Conservation (phyloP, 2,329 filamentous ascomycete species). For the Mycosphaerelloides madeirae region DNA sequence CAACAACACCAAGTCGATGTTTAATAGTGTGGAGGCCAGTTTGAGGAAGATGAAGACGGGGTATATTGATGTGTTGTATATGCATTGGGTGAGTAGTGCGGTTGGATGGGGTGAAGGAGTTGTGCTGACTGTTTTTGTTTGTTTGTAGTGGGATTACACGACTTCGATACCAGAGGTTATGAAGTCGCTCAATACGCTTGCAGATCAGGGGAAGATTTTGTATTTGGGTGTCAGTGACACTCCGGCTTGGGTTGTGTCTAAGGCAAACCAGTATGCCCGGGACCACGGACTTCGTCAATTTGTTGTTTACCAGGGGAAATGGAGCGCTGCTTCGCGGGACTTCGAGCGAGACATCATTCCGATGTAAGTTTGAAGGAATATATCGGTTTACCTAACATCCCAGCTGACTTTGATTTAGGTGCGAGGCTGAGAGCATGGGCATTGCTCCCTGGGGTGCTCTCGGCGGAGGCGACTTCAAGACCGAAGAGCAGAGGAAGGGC, state of each 20-base stretch:
- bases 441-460: conserved; percentile 52
- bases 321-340: conserved; percentile 43
- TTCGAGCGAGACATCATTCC: conserved; percentile 52
- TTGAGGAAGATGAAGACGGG: conserved; percentile 55
- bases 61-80: conserved; percentile 58
- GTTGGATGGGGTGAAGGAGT: background rate
- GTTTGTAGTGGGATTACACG: conserved; percentile 9
- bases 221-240: conserved; percentile 63
- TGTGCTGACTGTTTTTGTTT: background rate
- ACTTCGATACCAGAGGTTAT: conserved; percentile 59
- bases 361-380: conserved; percentile 45
- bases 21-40: conserved; percentile 41
- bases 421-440: conserved; percentile 54
- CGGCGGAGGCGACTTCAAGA: conserved; percentile 40
- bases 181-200: conserved; percentile 60
- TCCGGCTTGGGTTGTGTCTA: conserved; percentile 54
- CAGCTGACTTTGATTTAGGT: conserved; percentile 23
- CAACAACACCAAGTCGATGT: conserved; percentile 59
- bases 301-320: conserved; percentile 63
- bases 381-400: no score
- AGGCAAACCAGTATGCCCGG: conserved; percentile 50
- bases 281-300: conserved; percentile 65
- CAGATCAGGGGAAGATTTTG: conserved; percentile 57
- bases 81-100: conserved; percentile 28
- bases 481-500: conserved; percentile 27